These are phyloP conservation scores for Penicillium coprophilum DNA, from an alignment of 495 filamentous ascomycete species.

Conservation along the genomic window DNA sequence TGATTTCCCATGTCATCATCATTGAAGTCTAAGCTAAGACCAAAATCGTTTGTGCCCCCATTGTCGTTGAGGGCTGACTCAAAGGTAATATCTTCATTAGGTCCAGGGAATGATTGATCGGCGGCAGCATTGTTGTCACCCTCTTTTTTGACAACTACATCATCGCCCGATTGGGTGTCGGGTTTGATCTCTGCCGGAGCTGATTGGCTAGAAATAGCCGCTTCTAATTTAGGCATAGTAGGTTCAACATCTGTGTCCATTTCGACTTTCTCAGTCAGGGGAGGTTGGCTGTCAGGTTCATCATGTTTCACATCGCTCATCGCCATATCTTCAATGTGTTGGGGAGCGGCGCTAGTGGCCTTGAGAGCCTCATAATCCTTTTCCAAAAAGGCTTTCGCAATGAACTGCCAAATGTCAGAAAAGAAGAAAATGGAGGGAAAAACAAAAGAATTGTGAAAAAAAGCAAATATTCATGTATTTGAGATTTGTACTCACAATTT, in stretches of 20 bases:
- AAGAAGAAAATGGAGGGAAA: conserved; percentile 5
- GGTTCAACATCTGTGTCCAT: conserved; percentile 9
- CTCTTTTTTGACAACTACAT: conserved; percentile 28
- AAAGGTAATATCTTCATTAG: conserved; percentile 40
- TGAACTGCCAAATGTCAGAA: conserved; percentile 37
- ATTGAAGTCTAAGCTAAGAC: conserved; percentile 49
- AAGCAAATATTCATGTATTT: conserved; percentile 2
- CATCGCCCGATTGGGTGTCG: conserved; percentile 17
- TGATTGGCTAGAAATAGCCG: conserved; percentile 12
- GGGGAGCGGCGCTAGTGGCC: conserved; percentile 35
- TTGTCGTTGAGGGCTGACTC: conserved; percentile 40
- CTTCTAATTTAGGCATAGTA: conserved; percentile 21
- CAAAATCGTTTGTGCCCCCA: conserved; percentile 39
- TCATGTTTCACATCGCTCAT: conserved; percentile 32
- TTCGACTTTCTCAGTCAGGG: conserved; percentile 19
- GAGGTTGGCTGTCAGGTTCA: conserved; percentile 17
- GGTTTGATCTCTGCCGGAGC: conserved; percentile 17
- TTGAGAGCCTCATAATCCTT: conserved; percentile 45
- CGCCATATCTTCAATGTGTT: conserved; percentile 31
- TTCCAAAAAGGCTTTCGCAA: conserved; percentile 49
- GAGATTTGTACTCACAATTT: conserved; percentile 48
- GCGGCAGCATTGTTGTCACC: conserved; percentile 17
- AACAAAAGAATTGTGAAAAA: not conserved
- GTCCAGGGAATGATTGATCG: conserved; percentile 23
- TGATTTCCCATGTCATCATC: conserved; percentile 47